A percentile compares a stretch with the other conserved stretches of the same genome.
phyloP scores from a whole-genome alignment of 2,329 filamentous ascomycete species.

The Pleoardoris graminearum region DNA sequence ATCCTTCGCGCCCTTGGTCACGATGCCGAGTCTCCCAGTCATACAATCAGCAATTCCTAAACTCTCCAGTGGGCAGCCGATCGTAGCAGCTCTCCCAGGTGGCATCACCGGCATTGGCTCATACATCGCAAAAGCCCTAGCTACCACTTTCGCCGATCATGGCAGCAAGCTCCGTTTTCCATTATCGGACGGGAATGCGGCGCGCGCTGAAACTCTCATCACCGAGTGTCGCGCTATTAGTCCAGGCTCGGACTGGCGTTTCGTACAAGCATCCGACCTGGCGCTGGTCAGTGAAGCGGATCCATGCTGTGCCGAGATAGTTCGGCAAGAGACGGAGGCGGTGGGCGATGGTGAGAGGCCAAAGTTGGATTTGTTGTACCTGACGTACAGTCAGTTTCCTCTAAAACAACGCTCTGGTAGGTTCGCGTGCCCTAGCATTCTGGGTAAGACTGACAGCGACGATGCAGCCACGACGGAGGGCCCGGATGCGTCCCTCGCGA shows the following conservation, averaged over 20 bases:
- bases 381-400: slow-evolving; percentile 10
- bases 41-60: neutral
- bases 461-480: slow-evolving; percentile 11
- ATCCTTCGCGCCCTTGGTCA: neutral
- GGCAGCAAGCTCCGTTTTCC: slow-evolving; percentile 36
- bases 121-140: slow-evolving; percentile 25
- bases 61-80: neutral
- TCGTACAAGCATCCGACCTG: slow-evolving; percentile 38
- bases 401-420: neutral
- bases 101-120: slow-evolving; percentile 34
- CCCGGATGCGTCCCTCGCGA: slow-evolving; percentile 12
- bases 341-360: slow-evolving; percentile 24
- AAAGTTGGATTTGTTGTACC: slow-evolving; percentile 42
- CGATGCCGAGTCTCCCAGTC: neutral
- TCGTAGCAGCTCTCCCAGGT: slow-evolving; percentile 14
- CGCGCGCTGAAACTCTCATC: slow-evolving; percentile 31
- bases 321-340: slow-evolving; percentile 23
- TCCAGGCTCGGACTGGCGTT: slow-evolving; percentile 39
- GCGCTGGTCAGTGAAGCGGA: slow-evolving; percentile 44
- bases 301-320: slow-evolving; percentile 33
- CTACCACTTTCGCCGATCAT: slow-evolving; percentile 19
- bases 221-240: slow-evolving; percentile 30
- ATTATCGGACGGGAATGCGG: slow-evolving; percentile 37
- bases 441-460: neutral
- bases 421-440: neutral